Evolutionary conservation across 345 rosid species (phyloP).

Genomic region (Limnanthes douglasii): DNA sequence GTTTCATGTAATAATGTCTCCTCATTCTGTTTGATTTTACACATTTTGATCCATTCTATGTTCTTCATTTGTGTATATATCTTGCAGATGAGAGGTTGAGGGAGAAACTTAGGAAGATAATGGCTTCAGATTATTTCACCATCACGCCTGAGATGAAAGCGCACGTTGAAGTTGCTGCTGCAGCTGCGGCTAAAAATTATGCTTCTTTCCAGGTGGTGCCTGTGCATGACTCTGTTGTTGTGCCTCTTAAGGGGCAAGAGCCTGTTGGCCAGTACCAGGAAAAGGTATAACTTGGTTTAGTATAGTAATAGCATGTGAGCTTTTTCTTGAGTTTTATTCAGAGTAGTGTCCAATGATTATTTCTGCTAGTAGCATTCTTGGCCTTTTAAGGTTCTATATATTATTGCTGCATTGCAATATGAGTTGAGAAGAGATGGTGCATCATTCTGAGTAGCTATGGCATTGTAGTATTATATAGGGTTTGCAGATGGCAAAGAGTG

Average conservation of each 20-base stretch:
- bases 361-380: neutral
- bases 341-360: neutral
- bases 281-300: conserved; percentile 19
- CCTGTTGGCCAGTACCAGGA: conserved; percentile 23
- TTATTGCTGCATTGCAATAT: neutral
- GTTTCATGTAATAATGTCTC: conserved; percentile 35
- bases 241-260: conserved; percentile 27
- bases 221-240: conserved; percentile 14
- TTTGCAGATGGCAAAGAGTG: no score
- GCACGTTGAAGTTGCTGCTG: conserved; percentile 67
- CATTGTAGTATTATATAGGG: no score
- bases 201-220: conserved; percentile 41
- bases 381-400: neutral
- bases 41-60: neutral
- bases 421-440: no score
- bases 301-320: neutral
- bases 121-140: conserved; percentile 76
- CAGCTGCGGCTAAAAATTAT: conserved; percentile 46
- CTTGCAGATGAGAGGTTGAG: conserved; percentile 59
- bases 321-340: neutral
- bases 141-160: conserved; percentile 79
- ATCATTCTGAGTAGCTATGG: no score
- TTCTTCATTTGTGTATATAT: neutral
- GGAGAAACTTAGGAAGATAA: conserved; percentile 65
- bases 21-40: neutral